Evolutionary conservation across 805 yeast species (phyloP).

Genomic region (Lachancea kluyveri): DNA sequence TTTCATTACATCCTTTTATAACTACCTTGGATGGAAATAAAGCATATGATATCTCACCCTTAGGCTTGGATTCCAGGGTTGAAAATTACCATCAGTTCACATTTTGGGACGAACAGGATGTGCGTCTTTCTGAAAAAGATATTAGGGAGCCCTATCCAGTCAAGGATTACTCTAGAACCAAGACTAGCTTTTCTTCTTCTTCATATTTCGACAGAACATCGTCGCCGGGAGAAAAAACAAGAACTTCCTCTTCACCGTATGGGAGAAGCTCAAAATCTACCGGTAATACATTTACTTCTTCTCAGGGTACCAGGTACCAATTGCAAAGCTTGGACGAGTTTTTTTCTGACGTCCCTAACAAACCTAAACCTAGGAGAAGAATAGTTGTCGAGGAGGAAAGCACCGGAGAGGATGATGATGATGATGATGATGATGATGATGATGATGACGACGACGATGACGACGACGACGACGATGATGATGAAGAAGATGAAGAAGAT

Average conservation of each 20-base stretch:
- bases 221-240: slow-evolving; percentile 11
- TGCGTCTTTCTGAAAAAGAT: slow-evolving; percentile 30
- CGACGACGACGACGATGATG: slow-evolving; percentile 6
- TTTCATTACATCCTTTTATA: slow-evolving; percentile 1
- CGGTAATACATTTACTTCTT: slow-evolving; percentile 15
- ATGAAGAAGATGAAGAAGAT: slow-evolving; percentile 6
- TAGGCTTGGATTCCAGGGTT: slow-evolving; percentile 21
- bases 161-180: slow-evolving; percentile 35
- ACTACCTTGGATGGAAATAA: slow-evolving; percentile 1
- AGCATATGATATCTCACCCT: slow-evolving; percentile 12
- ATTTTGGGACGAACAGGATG: slow-evolving; percentile 36
- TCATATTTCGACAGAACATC: slow-evolving; percentile 11
- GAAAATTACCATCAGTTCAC: slow-evolving; percentile 28
- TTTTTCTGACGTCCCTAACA: slow-evolving; percentile 44
- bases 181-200: slow-evolving; percentile 29
- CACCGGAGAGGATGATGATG: slow-evolving; percentile 29
- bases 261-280: slow-evolving; percentile 3
- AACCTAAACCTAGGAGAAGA: slow-evolving; percentile 12
- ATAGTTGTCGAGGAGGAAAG: slow-evolving; percentile 30
- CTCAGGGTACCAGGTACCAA: slow-evolving; percentile 39
- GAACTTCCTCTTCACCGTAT: slow-evolving; percentile 12
- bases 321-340: slow-evolving; percentile 85
- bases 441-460: slow-evolving; percentile 17
- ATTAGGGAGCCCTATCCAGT: slow-evolving; percentile 35
- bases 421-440: slow-evolving; percentile 29